Evolutionary conservation across 2,329 filamentous ascomycete genomes (phyloP), one percentile per base, ranked within the genome.

Genomic region (Talaromyces atroroseus): DNA sequence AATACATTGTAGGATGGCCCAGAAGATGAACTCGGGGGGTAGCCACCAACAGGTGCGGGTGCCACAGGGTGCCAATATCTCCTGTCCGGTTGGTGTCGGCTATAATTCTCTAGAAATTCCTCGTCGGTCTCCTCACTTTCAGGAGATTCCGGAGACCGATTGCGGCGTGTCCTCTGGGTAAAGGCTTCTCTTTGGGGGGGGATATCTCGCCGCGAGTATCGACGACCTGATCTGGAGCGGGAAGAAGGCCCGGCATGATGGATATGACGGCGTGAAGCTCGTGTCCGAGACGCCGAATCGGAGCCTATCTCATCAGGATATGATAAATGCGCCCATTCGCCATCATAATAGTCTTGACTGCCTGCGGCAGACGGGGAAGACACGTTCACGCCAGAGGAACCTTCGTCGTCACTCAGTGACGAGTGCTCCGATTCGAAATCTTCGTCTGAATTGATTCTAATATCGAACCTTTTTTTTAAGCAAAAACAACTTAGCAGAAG

Each of bases 91-190:
- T 68, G 64, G 16, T 64, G 61, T 49, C 66, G 72, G 59, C 71
- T 72, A 75, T 79, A 76, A 72, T 76, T 63, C 65, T 70, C 60
- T 60, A 75, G 71, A 67, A 80, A 86, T n/a, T 88, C 84, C 23
- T 89, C 84, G 20, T 78, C 78, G 36, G 81, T 81, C 68, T 88
- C 86, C 76, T 82, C 78, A 69, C 80, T 88, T 76, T 83, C 82
- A 55, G 82, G 76, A 61, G 79, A 77, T 60, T 76, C 76, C 62
- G 81, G 80, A 58, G 69, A 76, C 72, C 72, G 76, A 62, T 71
- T 74, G 65, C 65, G 75, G 61, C 67, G 76, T 60, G 68, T 11
- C 56, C 70, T 74, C 59, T 69, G 74, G 51, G 61, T 56, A 53
- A 66, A 67, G 21, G 68, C 65, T 49, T 71, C 70, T 54, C 70